Conservation (phyloP, 345 rosid genomes). For the Angophora floribunda region DNA sequence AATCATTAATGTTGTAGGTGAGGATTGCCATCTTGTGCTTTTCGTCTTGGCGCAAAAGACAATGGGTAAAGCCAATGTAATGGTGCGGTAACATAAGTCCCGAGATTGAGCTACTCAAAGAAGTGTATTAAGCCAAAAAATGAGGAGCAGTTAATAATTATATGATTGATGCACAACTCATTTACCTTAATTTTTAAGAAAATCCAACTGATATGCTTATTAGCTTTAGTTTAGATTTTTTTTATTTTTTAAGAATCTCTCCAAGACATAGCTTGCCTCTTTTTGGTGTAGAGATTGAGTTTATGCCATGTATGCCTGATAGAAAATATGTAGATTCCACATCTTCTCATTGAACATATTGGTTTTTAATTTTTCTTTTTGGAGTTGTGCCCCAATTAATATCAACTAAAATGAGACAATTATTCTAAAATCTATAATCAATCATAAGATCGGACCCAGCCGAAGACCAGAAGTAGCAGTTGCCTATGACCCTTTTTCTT, state of each 20-base stretch:
- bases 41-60: background rate
- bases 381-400: background rate
- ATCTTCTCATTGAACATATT: background rate
- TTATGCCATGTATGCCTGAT: background rate
- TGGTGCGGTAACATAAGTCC: background rate
- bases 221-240: background rate
- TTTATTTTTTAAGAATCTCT: background rate
- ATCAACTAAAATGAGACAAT: background rate
- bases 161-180: no score
- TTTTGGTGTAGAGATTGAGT: background rate
- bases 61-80: background rate
- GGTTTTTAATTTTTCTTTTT: background rate
- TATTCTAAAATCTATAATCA: background rate
- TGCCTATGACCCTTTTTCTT: background rate
- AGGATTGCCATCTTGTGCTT: background rate
- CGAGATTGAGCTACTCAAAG: background rate
- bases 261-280: fast-evolving
- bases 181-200: background rate
- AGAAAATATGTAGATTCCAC: background rate
- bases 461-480: background rate
- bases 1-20: background rate
- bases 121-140: background rate
- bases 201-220: background rate
- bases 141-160: background rate
- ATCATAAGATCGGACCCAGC: background rate